Base-by-base conservation (phyloP, 2,329 filamentous ascomycete species). In the Fusarium agapanthi region DNA sequence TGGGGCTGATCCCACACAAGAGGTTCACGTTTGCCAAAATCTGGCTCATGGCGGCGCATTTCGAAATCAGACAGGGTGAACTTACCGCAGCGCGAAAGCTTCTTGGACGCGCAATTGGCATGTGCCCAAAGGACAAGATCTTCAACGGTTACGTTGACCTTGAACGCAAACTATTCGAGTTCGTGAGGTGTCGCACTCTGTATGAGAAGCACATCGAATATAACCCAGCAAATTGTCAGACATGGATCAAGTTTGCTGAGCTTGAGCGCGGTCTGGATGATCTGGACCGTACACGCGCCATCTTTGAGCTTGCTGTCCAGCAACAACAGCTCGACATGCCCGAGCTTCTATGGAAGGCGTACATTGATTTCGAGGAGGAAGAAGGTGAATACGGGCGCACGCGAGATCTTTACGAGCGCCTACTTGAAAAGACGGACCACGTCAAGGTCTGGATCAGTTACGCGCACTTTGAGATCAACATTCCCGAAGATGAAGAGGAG, bases 401-500 rank as follows among this genome's bases (percentile, higher is more conserved):
- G 9, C 88, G 96, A 54, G 85, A 86, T 7, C 86, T 99, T 48
- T 99, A 98, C 83, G 95, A 98, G 84, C 90, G 95, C 13, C 88
- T 99, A 18, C 88, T 99, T 47, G 87, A 94, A 78, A 98, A 97
- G 90, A 97, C 96, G n/a, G 92, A 96, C 79, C 96, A 99, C 80
- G 95, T 98, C 86, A 99, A 98, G 86, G 96, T 99, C 67, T 99
- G 96, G 96, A 97, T 96, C 82, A 95, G 93, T 81, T 99, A 95
- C 83, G 96, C 96, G n/a, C 93, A 97, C 81, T 98, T 99, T 79
- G 96, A 99, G 83, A 94, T 98, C 85, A 95, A 96, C 80, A 91
- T 97, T 1, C 94, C 95, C 48, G 95, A 97, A 64, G 88, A 90
- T 58, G 89, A 90, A 44, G 91, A 87, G 16, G 84, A 83, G 8